Percentiles rank a stretch among this genome's conserved stretches.
These are phyloP conservation scores for Carallia brachiata DNA, from an alignment of 345 rosid genomes.

Conservation along the genomic window DNA sequence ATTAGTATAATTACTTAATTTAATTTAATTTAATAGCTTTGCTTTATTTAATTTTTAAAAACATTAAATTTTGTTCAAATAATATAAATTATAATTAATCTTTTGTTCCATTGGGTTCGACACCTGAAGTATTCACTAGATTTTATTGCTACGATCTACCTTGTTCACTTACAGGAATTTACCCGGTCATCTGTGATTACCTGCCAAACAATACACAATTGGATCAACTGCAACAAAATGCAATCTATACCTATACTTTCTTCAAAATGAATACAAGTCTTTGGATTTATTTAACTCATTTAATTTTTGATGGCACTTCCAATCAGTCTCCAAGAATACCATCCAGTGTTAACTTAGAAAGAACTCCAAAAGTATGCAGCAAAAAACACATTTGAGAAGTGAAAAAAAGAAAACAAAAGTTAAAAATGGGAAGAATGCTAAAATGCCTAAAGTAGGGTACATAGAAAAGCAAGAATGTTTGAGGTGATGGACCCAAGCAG, in stretches of 20 bases:
- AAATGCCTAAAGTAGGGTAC: neutral
- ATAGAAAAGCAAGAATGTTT: neutral
- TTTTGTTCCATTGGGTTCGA: no score
- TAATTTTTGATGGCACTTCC: neutral
- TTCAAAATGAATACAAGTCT: neutral
- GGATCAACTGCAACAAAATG: neutral
- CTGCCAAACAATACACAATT: slow-evolving; percentile 30
- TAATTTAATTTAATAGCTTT: no score
- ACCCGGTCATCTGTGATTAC: no score
- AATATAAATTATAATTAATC: no score
- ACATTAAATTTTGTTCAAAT: no score
- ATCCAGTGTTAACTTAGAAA: neutral
- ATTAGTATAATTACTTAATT: no score
- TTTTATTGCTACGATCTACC: no score
- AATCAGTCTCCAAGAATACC: neutral
- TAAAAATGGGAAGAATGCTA: neutral
- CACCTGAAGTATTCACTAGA: no score
- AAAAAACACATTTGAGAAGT: neutral
- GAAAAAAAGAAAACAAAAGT: neutral
- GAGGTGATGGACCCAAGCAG: neutral
- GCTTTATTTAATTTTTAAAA: no score
- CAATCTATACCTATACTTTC: no score
- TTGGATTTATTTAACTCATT: neutral
- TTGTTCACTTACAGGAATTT: no score
- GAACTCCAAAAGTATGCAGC: neutral